Percentiles rank a stretch among this genome's conserved stretches.
These are phyloP conservation scores for Vicia sativa DNA, from an alignment of 306 rosid species.

Conservation along the genomic window DNA sequence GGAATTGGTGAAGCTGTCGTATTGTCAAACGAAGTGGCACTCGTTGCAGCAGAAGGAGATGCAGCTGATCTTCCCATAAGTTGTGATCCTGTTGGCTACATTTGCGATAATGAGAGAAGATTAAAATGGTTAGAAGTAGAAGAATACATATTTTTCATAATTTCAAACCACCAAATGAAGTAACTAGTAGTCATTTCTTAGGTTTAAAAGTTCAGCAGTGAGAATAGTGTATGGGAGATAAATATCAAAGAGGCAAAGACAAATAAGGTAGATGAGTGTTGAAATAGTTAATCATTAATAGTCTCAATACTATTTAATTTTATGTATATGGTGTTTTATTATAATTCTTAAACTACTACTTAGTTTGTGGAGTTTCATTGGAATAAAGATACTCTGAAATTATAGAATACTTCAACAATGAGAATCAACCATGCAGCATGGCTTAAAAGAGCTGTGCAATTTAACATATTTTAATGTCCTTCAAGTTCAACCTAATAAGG, in stretches of 20 bases:
- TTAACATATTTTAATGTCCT: constrained; percentile 23
- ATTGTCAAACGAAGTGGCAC: constrained; percentile 72
- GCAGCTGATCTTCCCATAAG: constrained; percentile 93
- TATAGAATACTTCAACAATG: too few relatives aligned
- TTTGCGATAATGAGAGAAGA: constrained; percentile 31
- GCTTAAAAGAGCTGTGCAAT: constrained; percentile 22
- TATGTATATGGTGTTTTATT: too few relatives aligned
- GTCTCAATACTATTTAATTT: too few relatives aligned
- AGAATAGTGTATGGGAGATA: constrained; percentile 5
- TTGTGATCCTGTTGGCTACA: constrained; percentile 81
- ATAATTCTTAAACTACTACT: too few relatives aligned
- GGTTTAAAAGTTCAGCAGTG: constrained; percentile 10
- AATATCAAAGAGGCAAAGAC: constrained; percentile 21
- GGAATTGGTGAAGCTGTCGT: constrained; percentile 81
- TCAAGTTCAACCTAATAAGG: constrained; percentile 18
- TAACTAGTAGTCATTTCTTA: constrained; percentile 30
- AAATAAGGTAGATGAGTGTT: constrained; percentile 18
- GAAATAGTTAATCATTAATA: too few relatives aligned
- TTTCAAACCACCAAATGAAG: constrained; percentile 30
- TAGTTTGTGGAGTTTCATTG: too few relatives aligned
- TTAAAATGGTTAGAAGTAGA: constrained; percentile 16
- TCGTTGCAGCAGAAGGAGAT: constrained; percentile 78
- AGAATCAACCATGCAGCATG: not conserved
- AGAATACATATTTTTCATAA: constrained; percentile 25
- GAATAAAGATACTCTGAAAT: too few relatives aligned